Evolutionary conservation across 129 eudicot species (phyloP).

Genomic region (Logfia minima): DNA sequence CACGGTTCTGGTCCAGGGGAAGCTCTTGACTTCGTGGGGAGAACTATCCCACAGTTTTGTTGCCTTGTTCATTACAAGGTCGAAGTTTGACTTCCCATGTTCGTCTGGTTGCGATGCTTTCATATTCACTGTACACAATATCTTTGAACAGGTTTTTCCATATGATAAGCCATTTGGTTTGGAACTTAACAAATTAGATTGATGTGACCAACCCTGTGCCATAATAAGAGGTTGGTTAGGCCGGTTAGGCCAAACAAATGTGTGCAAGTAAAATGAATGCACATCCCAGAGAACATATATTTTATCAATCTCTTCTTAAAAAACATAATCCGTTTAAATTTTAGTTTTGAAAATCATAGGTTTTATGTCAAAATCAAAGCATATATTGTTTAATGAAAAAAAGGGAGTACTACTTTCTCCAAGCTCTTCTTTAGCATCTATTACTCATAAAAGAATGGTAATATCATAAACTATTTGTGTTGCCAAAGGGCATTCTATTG

Average conservation of each 20-base stretch:
- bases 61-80: slow-evolving; percentile 51
- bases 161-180: slow-evolving; percentile 31
- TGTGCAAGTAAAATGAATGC: not conserved
- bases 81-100: slow-evolving; percentile 47
- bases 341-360: not conserved
- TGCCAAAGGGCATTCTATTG: slow-evolving; percentile 3
- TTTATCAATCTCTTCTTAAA: not conserved
- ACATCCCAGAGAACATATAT: not conserved
- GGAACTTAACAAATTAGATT: slow-evolving; percentile 30
- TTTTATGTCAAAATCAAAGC: not conserved
- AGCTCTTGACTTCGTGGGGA: slow-evolving; percentile 72
- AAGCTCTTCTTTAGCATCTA: not conserved
- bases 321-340: too few relatives aligned
- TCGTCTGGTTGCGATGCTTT: slow-evolving; percentile 60
- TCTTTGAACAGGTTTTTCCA: slow-evolving; percentile 27
- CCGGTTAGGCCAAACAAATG: slow-evolving; percentile 5
- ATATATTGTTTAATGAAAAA: not conserved
- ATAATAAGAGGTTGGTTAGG: slow-evolving; percentile 17
- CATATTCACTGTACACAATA: slow-evolving; percentile 55
- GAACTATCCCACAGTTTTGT: slow-evolving; percentile 62
- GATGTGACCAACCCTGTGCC: slow-evolving; percentile 42
- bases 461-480: not conserved
- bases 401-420: not conserved
- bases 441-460: not conserved
- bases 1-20: slow-evolving; percentile 60